Percentiles rank a stretch among this genome's conserved stretches.
Evolutionary conservation across 208 protist species (phyloP).

Genomic region (Leishmania major): DNA sequence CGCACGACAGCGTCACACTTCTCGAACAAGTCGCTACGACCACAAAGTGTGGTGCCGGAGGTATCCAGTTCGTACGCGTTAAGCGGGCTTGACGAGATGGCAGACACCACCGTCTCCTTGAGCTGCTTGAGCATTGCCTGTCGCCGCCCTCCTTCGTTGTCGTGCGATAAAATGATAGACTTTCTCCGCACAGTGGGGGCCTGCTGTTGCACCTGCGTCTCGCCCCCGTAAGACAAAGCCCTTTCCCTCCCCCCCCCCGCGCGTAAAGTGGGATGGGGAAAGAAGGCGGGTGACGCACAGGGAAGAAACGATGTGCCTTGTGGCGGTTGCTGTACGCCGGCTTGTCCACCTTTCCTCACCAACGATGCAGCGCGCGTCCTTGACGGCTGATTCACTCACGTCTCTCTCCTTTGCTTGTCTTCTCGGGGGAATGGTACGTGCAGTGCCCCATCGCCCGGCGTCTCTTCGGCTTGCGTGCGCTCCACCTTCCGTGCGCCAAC

Average conservation of each 20-base stretch:
- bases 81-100: slow-evolving; percentile 39
- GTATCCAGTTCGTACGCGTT: slow-evolving; percentile 39
- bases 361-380: not conserved
- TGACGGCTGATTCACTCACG: not conserved
- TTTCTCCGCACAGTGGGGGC: not conserved
- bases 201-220: not conserved
- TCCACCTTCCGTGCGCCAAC: not conserved
- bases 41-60: slow-evolving; percentile 24
- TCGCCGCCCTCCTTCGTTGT: too few species aligned
- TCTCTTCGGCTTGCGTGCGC: not conserved
- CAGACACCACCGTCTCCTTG: slow-evolving; percentile 38
- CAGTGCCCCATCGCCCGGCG: not conserved
- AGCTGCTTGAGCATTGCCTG: slow-evolving; percentile 44
- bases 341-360: not conserved
- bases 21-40: slow-evolving; percentile 41
- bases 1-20: slow-evolving; percentile 44
- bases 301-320: not conserved
- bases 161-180: not conserved
- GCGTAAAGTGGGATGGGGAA: not conserved
- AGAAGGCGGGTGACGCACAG: not conserved
- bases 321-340: not conserved
- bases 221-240: not conserved
- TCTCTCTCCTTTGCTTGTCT: not conserved
- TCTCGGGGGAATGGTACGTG: not conserved
- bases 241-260: not conserved